phyloP scores from a whole-genome alignment of 1,139 yeast species.

The Arxiozyma heterogenica region DNA sequence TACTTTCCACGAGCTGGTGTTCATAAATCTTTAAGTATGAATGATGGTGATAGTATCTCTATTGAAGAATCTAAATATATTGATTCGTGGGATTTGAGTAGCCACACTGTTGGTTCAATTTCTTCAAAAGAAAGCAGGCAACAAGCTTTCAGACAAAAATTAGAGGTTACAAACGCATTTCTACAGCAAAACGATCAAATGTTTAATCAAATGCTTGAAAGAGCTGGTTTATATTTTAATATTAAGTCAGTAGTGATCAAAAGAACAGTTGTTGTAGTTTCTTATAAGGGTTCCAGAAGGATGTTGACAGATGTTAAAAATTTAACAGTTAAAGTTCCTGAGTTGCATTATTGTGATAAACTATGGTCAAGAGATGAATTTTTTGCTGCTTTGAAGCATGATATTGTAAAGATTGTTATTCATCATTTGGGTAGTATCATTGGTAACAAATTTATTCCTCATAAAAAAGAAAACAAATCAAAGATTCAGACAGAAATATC shows the following conservation, averaged over 20 bases:
- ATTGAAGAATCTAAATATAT: constrained; percentile 1
- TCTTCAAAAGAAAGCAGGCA: not conserved
- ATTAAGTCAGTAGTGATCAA: constrained; percentile 51
- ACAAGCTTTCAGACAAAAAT: not conserved
- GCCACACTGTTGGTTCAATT: not conserved
- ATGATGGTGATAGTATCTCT: not conserved
- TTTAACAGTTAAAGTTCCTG: constrained; percentile 56
- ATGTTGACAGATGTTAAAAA: constrained; percentile 65
- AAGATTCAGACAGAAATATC: constrained; percentile 17
- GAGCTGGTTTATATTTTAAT: constrained; percentile 61
- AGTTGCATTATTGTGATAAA: constrained; percentile 53
- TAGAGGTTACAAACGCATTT: constrained; percentile 2
- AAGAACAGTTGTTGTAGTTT: constrained; percentile 47
- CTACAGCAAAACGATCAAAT: constrained; percentile 3
- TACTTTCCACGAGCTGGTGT: constrained; percentile 2
- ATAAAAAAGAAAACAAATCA: constrained; percentile 30
- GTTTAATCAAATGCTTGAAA: constrained; percentile 44
- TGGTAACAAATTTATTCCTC: constrained; percentile 59
- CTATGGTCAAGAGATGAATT: constrained; percentile 77
- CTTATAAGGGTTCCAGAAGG: constrained; percentile 69
- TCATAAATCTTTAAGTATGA: not conserved
- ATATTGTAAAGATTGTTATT: constrained; percentile 57
- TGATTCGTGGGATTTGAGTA: constrained; percentile 15
- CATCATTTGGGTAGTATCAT: constrained; percentile 72
- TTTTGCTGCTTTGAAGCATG: constrained; percentile 53